Conservation (phyloP, 2,329 filamentous ascomycete species). For the Pseudocercospora fijiensis region DNA sequence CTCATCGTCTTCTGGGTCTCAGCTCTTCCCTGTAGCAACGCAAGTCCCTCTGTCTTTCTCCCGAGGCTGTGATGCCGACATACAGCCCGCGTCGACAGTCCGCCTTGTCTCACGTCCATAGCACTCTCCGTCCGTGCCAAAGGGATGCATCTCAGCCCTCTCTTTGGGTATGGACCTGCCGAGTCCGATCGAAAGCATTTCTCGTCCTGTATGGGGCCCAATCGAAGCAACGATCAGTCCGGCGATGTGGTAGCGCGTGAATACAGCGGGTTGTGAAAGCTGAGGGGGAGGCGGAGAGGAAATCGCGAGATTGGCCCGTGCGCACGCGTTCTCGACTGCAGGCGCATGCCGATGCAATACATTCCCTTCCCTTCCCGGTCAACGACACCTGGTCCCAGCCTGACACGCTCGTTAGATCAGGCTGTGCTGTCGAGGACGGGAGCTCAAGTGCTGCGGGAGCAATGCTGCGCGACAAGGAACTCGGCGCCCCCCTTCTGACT, state of each 20-base stretch:
- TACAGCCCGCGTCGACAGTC: not conserved
- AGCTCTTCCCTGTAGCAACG: not conserved
- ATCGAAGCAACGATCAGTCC: not conserved
- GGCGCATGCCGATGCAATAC: not conserved
- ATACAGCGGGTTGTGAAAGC: not conserved
- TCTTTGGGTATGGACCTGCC: not conserved
- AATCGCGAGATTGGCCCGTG: not conserved
- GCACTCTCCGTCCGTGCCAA: not conserved
- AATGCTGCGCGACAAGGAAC: not conserved
- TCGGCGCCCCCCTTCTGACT: not conserved
- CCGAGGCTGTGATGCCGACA: not conserved
- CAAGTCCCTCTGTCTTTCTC: not conserved
- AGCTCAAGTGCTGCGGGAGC: not conserved
- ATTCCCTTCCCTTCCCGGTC: no score
- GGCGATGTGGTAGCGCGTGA: not conserved
- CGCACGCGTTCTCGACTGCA: not conserved
- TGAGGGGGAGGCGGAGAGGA: not conserved
- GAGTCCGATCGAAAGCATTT: not conserved
- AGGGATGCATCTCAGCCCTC: not conserved
- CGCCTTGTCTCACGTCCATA: not conserved
- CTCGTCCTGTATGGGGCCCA: not conserved
- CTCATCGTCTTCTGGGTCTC: not conserved
- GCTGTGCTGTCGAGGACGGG: not conserved
- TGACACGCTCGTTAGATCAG: not conserved
- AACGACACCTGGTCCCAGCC: not conserved